A percentile compares a stretch with the other conserved stretches of the same genome.
phyloP scores from a whole-genome alignment of 2,329 filamentous ascomycete species.

The Aureobasidium musti region DNA sequence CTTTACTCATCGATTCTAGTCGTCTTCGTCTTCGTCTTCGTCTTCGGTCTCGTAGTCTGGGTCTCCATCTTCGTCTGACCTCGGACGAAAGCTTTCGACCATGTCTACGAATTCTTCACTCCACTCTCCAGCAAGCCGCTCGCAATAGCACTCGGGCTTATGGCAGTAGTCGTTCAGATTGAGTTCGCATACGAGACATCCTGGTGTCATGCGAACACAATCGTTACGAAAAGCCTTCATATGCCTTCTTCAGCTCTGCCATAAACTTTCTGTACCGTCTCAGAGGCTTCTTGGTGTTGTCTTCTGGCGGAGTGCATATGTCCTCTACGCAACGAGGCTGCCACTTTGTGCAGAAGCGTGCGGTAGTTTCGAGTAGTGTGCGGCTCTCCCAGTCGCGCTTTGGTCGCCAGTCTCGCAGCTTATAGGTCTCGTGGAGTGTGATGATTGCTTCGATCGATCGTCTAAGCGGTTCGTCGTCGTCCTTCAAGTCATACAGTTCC shows the following conservation, averaged over 20 bases:
- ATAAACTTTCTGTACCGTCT: neutral
- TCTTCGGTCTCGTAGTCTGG: no score
- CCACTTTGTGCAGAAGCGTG: neutral
- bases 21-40: no score
- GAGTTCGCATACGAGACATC: neutral
- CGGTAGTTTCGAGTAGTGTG: neutral
- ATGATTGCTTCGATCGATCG: neutral
- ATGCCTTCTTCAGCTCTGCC: neutral
- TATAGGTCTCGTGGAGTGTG: neutral
- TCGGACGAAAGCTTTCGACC: neutral
- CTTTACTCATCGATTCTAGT: neutral
- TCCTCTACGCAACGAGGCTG: neutral
- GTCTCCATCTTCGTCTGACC: neutral
- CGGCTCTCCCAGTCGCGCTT: neutral
- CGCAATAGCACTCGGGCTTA: neutral
- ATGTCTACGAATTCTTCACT: neutral
- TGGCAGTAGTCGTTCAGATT: neutral
- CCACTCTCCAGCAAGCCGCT: neutral
- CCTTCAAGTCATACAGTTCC: neutral
- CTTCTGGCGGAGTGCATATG: neutral
- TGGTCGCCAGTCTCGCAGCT: neutral
- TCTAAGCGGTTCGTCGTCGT: neutral
- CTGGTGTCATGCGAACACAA: neutral
- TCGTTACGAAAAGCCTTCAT: no score
- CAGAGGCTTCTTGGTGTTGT: neutral